Conservation (phyloP, 768 basidiomycete species). For the Baorangia bicolor region DNA sequence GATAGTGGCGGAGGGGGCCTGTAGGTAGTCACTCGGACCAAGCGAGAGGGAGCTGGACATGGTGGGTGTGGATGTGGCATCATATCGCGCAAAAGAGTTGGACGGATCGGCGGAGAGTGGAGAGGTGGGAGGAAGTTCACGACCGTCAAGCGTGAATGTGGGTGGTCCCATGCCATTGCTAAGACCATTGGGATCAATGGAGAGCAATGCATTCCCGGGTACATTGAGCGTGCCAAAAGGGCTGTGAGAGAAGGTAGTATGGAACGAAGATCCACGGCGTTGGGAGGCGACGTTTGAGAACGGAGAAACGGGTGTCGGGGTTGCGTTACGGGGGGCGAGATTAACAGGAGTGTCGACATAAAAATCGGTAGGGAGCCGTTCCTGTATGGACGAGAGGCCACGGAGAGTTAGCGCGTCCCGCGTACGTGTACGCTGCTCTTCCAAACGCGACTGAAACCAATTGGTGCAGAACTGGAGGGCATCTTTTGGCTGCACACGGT, state of each 20-base stretch:
- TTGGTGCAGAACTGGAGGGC: slow-evolving; percentile 90
- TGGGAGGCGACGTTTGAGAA: slow-evolving; percentile 49
- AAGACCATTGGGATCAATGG: slow-evolving; percentile 40
- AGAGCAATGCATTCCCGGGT: slow-evolving; percentile 74
- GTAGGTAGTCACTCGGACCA: slow-evolving; percentile 64
- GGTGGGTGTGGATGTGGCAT: slow-evolving; percentile 43
- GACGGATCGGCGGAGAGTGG: slow-evolving; percentile 48
- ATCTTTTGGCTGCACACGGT: slow-evolving; percentile 86
- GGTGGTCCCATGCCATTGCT: slow-evolving; percentile 42
- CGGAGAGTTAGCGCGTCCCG: slow-evolving; percentile 59
- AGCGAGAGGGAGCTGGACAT: slow-evolving; percentile 40
- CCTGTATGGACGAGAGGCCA: slow-evolving; percentile 46
- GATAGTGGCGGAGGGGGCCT: slow-evolving; percentile 70
- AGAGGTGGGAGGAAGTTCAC: slow-evolving; percentile 60
- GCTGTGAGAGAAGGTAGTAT: slow-evolving; percentile 52
- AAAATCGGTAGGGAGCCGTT: slow-evolving; percentile 55
- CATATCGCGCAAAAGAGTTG: slow-evolving; percentile 52
- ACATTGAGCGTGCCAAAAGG: slow-evolving; percentile 81
- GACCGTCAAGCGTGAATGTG: slow-evolving; percentile 57
- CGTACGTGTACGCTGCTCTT: slow-evolving; percentile 77
- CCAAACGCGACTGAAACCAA: slow-evolving; percentile 90
- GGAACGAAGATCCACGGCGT: slow-evolving; percentile 54
- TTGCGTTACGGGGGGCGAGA: slow-evolving; percentile 31
- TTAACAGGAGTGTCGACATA: slow-evolving; percentile 52
- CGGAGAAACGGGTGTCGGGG: slow-evolving; percentile 51